Percentiles rank a stretch among this genome's conserved stretches.
Conservation (phyloP, 306 rosid genomes). For the Corylus avellana region DNA sequence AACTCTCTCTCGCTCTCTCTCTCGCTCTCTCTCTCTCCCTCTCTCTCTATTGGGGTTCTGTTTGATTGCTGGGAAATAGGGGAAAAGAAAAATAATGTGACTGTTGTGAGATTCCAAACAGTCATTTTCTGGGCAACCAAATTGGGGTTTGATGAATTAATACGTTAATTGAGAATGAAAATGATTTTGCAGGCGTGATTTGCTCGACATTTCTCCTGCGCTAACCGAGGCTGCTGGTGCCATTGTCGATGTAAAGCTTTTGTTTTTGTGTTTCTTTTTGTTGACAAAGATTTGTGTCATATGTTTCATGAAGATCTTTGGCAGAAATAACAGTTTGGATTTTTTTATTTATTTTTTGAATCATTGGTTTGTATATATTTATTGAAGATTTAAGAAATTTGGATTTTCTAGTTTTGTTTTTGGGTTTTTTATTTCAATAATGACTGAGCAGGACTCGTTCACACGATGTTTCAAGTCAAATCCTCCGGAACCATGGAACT, state of each 20-base stretch:
- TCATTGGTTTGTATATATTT: not conserved
- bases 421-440: not conserved
- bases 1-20: conserved; percentile 11
- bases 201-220: conserved; percentile 86
- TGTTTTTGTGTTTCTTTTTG: not conserved
- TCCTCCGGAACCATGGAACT: conserved; percentile 95
- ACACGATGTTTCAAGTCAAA: conserved; percentile 98
- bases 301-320: no score
- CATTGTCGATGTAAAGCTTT: conserved; percentile 74
- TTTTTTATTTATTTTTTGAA: not conserved
- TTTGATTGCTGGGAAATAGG: conserved; percentile 22
- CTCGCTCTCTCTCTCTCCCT: no score
- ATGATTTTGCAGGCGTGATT: conserved; percentile 65
- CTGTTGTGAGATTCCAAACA: not conserved
- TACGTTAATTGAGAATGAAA: not conserved
- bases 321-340: not conserved
- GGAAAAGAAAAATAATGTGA: not conserved
- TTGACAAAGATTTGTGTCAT: not conserved
- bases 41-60: not conserved
- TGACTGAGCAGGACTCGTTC: conserved; percentile 70
- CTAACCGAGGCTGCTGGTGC: conserved; percentile 96
- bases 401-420: not conserved
- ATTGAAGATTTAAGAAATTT: not conserved
- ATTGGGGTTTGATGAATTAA: not conserved
- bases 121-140: not conserved